Percentiles rank a stretch among this genome's conserved stretches.
Evolutionary conservation across 202 grass and related monocot species (phyloP).

Genomic region (Elaeis oleifera): DNA sequence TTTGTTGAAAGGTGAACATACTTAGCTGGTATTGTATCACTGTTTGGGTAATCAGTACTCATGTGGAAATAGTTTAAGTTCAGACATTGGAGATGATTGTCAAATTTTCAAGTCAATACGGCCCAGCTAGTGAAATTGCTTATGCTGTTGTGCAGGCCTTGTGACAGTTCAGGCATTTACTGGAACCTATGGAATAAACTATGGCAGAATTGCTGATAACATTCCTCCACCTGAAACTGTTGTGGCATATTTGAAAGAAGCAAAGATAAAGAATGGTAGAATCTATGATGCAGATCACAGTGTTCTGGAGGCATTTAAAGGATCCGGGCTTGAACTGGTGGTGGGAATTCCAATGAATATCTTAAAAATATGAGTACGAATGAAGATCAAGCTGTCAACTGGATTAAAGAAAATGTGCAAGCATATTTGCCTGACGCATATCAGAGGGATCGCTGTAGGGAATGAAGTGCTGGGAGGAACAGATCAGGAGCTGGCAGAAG

Average conservation of each 20-base stretch:
- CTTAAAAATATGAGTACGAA: conserved; percentile 4
- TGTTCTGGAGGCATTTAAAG: conserved; percentile 3
- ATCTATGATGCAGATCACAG: conserved; percentile 16
- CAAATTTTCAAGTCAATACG: no score
- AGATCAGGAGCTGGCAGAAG: conserved; percentile 4
- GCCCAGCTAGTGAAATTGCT: neutral
- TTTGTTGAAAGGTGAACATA: no score
- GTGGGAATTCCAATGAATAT: conserved; percentile 5
- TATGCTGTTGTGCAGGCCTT: neutral
- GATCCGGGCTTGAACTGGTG: neutral
- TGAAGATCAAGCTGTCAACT: neutral
- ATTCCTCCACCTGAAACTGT: conserved; percentile 6
- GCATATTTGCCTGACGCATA: conserved; percentile 6
- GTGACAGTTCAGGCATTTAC: neutral
- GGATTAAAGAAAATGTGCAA: conserved; percentile 13
- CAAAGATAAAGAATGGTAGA: conserved; percentile 3
- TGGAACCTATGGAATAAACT: conserved; percentile 6
- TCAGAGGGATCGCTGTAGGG: conserved; percentile 10
- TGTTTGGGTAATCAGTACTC: no score
- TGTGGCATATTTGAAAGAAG: neutral
- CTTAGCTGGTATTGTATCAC: no score
- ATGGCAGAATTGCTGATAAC: conserved; percentile 9
- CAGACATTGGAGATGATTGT: no score
- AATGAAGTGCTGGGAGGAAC: conserved; percentile 11
- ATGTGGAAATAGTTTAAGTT: no score